phyloP scores from a whole-genome alignment of 176 grass and related monocot genomes.

The Urochloa ruziziensis region DNA sequence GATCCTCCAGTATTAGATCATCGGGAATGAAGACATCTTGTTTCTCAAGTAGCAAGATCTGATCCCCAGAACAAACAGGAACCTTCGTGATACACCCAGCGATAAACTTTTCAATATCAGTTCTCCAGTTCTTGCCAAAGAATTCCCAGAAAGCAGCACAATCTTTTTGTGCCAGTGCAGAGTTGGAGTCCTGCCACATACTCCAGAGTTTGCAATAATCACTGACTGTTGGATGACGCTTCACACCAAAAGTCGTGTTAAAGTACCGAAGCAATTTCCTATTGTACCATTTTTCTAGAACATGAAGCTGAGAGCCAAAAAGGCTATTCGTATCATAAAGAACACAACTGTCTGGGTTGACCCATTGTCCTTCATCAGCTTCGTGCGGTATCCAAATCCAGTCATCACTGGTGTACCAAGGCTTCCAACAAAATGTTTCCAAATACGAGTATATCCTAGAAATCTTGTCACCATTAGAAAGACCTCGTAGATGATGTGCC shows the following conservation, averaged over 20 bases:
- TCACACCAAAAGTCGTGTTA: constrained; percentile 37
- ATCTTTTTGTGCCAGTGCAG: not conserved
- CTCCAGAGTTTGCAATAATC: constrained; percentile 51
- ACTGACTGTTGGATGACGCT: constrained; percentile 12
- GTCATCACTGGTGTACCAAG: not conserved
- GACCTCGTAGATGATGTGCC: not conserved
- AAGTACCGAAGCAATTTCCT: constrained; percentile 34
- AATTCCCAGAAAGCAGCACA: constrained; percentile 50
- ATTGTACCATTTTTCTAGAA: constrained; percentile 47
- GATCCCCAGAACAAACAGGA: constrained; percentile 14
- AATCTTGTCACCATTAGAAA: constrained; percentile 21
- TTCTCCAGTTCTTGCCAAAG: constrained; percentile 36
- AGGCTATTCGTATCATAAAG: constrained; percentile 29
- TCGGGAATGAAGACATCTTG: constrained; percentile 58
- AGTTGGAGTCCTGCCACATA: constrained; percentile 37
- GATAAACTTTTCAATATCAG: constrained; percentile 14
- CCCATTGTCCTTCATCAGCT: constrained; percentile 34
- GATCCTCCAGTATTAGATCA: constrained; percentile 31
- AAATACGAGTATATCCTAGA: constrained; percentile 50
- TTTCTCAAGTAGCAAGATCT: constrained; percentile 36
- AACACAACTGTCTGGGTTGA: constrained; percentile 35
- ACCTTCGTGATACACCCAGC: constrained; percentile 33
- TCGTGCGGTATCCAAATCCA: constrained; percentile 55
- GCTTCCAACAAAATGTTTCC: constrained; percentile 35
- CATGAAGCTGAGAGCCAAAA: not conserved